These are phyloP conservation scores for Russula ochroleuca DNA, from an alignment of 768 basidiomycete species.

Conservation along the genomic window DNA sequence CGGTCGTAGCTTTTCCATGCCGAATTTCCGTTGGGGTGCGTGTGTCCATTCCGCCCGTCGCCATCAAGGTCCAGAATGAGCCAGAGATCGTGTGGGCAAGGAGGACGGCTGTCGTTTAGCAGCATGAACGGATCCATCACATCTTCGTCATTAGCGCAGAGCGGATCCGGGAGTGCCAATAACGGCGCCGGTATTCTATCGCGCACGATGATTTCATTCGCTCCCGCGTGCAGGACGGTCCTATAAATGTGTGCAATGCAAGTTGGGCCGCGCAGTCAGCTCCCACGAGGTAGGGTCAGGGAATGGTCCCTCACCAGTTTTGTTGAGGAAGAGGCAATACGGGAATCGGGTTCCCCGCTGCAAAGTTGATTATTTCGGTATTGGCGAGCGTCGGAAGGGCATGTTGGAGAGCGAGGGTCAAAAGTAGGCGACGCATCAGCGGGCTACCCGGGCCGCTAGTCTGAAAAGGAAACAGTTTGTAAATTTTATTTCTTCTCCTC, in stretches of 20 bases:
- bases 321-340: slow-evolving; percentile 27
- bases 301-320: slow-evolving; percentile 29
- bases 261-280: background rate
- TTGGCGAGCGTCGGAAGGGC: slow-evolving; percentile 39
- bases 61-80: slow-evolving; percentile 32
- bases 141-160: slow-evolving; percentile 35
- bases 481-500: background rate
- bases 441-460: background rate
- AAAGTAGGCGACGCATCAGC: background rate
- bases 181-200: slow-evolving; percentile 36
- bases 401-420: background rate
- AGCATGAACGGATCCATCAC: background rate
- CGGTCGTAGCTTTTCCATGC: slow-evolving; percentile 31
- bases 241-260: background rate
- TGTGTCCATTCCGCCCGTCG: background rate
- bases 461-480: too few relatives aligned
- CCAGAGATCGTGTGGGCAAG: slow-evolving; percentile 34
- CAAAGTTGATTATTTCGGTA: slow-evolving; percentile 64
- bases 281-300: background rate
- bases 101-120: background rate
- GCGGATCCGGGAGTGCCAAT: slow-evolving; percentile 30
- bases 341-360: slow-evolving; percentile 31
- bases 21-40: background rate
- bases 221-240: slow-evolving; percentile 33
- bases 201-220: slow-evolving; percentile 40